Base-by-base conservation (phyloP, 495 filamentous ascomycete species). In the Talaromyces wortmannii region DNA sequence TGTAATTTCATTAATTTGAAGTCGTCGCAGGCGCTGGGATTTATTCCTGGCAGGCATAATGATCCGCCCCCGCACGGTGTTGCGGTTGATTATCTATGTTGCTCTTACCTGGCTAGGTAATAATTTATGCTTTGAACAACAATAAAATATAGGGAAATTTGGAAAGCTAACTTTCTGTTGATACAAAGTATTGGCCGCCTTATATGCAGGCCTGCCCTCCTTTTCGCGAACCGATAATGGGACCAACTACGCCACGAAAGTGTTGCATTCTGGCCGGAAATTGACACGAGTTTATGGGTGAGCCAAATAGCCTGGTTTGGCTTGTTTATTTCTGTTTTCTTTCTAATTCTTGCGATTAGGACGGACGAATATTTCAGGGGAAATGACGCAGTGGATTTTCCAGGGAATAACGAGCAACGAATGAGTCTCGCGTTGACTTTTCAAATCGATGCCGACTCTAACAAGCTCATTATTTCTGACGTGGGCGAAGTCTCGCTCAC, bases 191-290 rank as follows among this genome's bases (percentile, higher is more conserved):
- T 33, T 52, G 16, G 50, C 50, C 32, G 15, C 7, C 42, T 17
- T 52, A 17, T 52, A 52, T 7, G 17, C 23, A 18, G 50, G 50
- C 36, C 33, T 52, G 6, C 50, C 50, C n/a, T 29, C 31, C 17
- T 52, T 52, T 44, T 23, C 50, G 17, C 50, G 50, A 30, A 7
- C 10, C 29, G 50, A 52, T 18, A 33, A 52, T 52, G 50, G 50
- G 12, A 52, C 36, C 7, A 17, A 29, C 13, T 52, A 52, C 15
- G 50, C 50, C 36, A 52, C 32, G 15, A 52, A 33, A 4, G 50
- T 52, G 7, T 30, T 52, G 10, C 36, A 43, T 0, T 40, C 15
- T 16, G 50, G 33, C 36, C 10, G 50, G 29, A 52, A 15, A 5
- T 36, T 52, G 36, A 52, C 50, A 23, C 50, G 50, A 6, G 36